phyloP scores from a whole-genome alignment of 108 stramenopile species.

The Pseudonitzschia multiseries region DNA sequence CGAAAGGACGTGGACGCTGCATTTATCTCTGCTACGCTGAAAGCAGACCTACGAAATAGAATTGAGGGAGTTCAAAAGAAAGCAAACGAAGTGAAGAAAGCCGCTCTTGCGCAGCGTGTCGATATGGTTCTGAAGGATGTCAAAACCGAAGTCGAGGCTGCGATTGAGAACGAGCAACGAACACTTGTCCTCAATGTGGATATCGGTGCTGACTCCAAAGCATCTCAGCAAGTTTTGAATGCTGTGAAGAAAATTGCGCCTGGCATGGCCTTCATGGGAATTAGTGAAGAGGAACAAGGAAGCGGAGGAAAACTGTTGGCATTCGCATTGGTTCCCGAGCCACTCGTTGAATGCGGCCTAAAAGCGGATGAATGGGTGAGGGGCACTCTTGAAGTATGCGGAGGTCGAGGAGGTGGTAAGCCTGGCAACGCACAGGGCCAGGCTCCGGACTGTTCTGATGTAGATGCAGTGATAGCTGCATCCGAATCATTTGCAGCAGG shows the following conservation, averaged over 20 bases:
- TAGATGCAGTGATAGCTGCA: slow-evolving; percentile 59
- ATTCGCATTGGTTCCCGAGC: slow-evolving; percentile 77
- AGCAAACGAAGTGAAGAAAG: slow-evolving; percentile 83
- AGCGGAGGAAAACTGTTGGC: slow-evolving; percentile 85
- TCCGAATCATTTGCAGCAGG: slow-evolving; percentile 62
- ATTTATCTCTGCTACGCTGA: slow-evolving; percentile 76
- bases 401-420: slow-evolving; percentile 88
- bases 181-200: slow-evolving; percentile 78
- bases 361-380: slow-evolving; percentile 84
- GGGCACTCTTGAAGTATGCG: slow-evolving; percentile 66
- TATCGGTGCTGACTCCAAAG: slow-evolving; percentile 92
- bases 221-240: slow-evolving; percentile 88
- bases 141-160: slow-evolving; percentile 48
- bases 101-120: slow-evolving; percentile 65
- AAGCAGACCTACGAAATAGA: slow-evolving; percentile 73
- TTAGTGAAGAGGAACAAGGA: slow-evolving; percentile 73
- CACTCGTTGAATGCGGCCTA: slow-evolving; percentile 57
- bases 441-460: slow-evolving; percentile 64
- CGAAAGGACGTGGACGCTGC: slow-evolving; percentile 81
- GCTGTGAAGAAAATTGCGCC: slow-evolving; percentile 83
- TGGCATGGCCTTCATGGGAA: slow-evolving; percentile 79
- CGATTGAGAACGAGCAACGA: slow-evolving; percentile 46
- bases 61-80: slow-evolving; percentile 85
- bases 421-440: slow-evolving; percentile 82
- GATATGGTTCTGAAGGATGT: slow-evolving; percentile 62